Conservation (phyloP, 2,329 filamentous ascomycete genomes). For the Akanthomyces dipterigenus region DNA sequence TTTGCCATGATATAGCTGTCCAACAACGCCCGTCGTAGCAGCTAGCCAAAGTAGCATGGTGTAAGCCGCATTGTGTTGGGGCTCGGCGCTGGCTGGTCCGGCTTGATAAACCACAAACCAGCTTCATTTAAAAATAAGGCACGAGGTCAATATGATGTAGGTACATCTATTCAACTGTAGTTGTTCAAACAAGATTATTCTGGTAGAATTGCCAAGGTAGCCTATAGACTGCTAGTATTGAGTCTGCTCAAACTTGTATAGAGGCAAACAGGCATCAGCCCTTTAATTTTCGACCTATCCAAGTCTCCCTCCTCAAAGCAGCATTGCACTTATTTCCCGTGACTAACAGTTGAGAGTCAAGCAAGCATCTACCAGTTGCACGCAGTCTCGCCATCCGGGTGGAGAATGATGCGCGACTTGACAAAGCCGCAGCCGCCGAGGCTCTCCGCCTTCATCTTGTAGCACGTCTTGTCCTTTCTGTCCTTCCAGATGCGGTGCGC, state of each 20-base stretch:
- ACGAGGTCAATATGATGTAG: too few relatives aligned
- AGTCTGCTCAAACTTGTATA: too few relatives aligned
- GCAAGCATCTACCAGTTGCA: slow-evolving; percentile 9
- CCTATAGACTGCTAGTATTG: too few relatives aligned
- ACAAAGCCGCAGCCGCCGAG: slow-evolving; percentile 10
- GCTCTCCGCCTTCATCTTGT: neutral
- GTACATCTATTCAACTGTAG: too few relatives aligned
- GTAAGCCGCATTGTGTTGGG: neutral
- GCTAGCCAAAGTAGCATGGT: neutral
- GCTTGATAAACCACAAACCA: neutral
- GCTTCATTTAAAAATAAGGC: too few relatives aligned
- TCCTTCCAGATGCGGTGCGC: slow-evolving; percentile 15
- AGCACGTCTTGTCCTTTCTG: slow-evolving; percentile 12
- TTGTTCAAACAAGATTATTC: neutral
- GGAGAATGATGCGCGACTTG: neutral
- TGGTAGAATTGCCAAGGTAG: too few relatives aligned
- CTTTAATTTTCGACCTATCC: neutral
- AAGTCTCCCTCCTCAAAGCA: neutral
- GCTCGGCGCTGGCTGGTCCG: neutral
- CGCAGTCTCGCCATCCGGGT: neutral
- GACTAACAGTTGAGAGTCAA: too few relatives aligned
- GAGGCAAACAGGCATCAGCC: neutral
- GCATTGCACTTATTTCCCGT: too few relatives aligned
- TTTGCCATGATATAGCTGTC: neutral
- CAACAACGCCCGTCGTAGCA: too few relatives aligned